Base-by-base conservation (phyloP, 2,329 filamentous ascomycete species). In the Clarireedia hainanense region DNA sequence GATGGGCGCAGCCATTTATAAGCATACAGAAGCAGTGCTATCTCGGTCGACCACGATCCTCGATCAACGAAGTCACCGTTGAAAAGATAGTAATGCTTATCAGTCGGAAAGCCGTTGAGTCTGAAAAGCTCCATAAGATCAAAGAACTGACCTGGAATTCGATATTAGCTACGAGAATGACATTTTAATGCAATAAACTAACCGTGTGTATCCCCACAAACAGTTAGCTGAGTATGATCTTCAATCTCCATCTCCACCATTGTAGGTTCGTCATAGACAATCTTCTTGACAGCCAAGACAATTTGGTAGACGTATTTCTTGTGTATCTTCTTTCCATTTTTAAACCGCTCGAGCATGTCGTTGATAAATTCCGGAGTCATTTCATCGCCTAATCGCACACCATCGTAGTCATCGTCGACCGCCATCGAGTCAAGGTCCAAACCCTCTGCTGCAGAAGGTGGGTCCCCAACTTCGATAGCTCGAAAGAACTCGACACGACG, bases 61-160 rank as follows among this genome's bases (percentile, higher is more conserved):
- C 94, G 84, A 71, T 99, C 94, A 53, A 99, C 94, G 69, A 99
- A 99, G 74, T 99, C 94, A 62, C 94, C 94, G 71, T 99, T 99
- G 80, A 99, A 99, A 12, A 99, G 80, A 70, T 97, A 99, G 71
- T 85, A 88, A 70, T 97, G 91, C 69, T 88, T 89, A 60, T 92
- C 89, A 15, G 80, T 82, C 0, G 94, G 94, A 61, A 79, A 81
- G 43, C 94, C 94, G 65, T 96, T 96, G 56, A 94, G 80, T 61
- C 89, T 80, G 83, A 99, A 99, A 60, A 99, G 87, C 71, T 99
- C 89, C 76, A 99, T 85, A 43, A 99, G 80, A 72, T 99, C 94
- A 70, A 95, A 99, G 75, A 91, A 99, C 80, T 99, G 94, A 47
- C 92, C 89, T 91, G 59, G n/a, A 39, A 23, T 20, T 27, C 20